These are phyloP conservation scores for Brassica cretica DNA, from an alignment of 345 rosid species.

Conservation along the genomic window DNA sequence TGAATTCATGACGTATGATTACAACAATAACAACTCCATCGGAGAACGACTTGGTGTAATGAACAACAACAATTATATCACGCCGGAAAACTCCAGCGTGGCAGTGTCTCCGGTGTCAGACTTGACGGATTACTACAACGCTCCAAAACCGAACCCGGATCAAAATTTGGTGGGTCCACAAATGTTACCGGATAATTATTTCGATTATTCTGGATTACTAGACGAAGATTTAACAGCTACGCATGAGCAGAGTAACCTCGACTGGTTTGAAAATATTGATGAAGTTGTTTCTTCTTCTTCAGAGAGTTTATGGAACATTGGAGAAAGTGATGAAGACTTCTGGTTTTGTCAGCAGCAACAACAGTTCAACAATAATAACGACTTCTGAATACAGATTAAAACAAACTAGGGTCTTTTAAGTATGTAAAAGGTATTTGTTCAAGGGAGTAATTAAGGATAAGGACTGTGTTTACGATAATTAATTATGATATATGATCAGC, in stretches of 20 bases:
- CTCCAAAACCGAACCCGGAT: constrained; percentile 50
- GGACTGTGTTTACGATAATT: constrained; percentile 18
- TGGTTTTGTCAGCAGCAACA: constrained; percentile 70
- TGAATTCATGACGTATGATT: constrained; percentile 31
- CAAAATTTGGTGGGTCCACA: constrained; percentile 47
- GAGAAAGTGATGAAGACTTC: constrained; percentile 53
- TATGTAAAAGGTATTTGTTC: constrained; percentile 36
- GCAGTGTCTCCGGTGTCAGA: constrained; percentile 73
- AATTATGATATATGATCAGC: constrained; percentile 27
- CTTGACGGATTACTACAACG: constrained; percentile 57
- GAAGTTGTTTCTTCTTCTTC: constrained; percentile 37
- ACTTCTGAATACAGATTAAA: constrained; percentile 38
- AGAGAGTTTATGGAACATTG: constrained; percentile 66
- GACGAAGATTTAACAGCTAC: constrained; percentile 33
- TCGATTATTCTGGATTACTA: constrained; percentile 45
- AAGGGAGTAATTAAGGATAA: constrained; percentile 30
- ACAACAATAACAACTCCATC: constrained; percentile 32
- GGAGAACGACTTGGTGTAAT: constrained; percentile 37
- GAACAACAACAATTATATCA: constrained; percentile 36
- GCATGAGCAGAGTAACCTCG: constrained; percentile 52
- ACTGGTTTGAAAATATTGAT: constrained; percentile 55
- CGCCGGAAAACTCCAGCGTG: constrained; percentile 68
- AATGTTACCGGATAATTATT: constrained; percentile 42
- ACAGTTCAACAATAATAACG: constrained; percentile 51
- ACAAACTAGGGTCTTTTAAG: constrained; percentile 13